These are phyloP conservation scores for Macrolepiota dolichaula DNA, from an alignment of 768 basidiomycete genomes.

Conservation along the genomic window DNA sequence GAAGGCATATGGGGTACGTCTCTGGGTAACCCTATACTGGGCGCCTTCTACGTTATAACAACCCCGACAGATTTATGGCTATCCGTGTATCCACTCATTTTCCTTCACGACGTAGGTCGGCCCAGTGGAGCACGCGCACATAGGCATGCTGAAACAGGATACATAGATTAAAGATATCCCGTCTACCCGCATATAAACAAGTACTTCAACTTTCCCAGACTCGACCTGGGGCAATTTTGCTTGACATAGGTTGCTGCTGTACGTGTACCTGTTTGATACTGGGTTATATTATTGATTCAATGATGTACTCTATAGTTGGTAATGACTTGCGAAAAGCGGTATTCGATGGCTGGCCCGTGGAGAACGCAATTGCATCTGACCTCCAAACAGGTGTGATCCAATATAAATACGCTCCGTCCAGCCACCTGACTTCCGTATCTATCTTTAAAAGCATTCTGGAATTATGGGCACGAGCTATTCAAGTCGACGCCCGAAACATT, in stretches of 20 bases:
- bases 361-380: conserved; percentile 35
- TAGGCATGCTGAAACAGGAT: background rate
- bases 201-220: conserved; percentile 24
- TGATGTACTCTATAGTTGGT: conserved; percentile 28
- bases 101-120: background rate
- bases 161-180: conserved; percentile 29
- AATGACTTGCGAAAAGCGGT: conserved; percentile 36
- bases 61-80: conserved; percentile 27
- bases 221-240: conserved; percentile 28
- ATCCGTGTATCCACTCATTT: conserved; percentile 28
- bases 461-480: conserved; percentile 61
- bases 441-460: conserved; percentile 48
- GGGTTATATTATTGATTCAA: background rate
- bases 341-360: conserved; percentile 35
- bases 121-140: background rate
- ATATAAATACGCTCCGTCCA: background rate
- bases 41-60: conserved; percentile 21
- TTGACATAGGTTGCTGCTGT: conserved; percentile 48
- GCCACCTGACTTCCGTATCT: background rate
- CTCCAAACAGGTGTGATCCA: conserved; percentile 26
- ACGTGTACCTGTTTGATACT: conserved; percentile 5
- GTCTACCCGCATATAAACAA: conserved; percentile 28
- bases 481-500: conserved; percentile 46
- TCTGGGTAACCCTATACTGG: background rate
- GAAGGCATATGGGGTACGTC: conserved; percentile 26